phyloP scores from a whole-genome alignment of 257 asterid species.

The Nicotiana paniculata region DNA sequence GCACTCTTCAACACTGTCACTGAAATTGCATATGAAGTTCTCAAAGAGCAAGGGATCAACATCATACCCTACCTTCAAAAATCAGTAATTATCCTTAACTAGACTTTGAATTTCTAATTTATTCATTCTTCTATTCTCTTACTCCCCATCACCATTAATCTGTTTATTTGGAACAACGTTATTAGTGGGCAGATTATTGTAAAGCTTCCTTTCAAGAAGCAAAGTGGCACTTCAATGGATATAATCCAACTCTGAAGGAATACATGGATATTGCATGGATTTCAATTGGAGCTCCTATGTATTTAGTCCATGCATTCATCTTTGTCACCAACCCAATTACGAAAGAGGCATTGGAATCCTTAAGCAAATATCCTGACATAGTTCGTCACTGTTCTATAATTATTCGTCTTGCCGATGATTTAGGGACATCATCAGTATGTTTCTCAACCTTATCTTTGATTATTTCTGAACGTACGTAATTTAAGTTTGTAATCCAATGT shows the following conservation, averaged over 20 bases:
- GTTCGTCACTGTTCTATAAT: slow-evolving; percentile 24
- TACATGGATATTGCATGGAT: slow-evolving; percentile 33
- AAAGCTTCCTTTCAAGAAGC: slow-evolving; percentile 29
- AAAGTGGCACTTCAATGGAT: slow-evolving; percentile 27
- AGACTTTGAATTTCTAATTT: not conserved
- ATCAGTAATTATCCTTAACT: slow-evolving; percentile 10
- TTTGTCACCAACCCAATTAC: slow-evolving; percentile 25
- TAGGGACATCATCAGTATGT: slow-evolving; percentile 39
- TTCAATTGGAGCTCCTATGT: slow-evolving; percentile 27
- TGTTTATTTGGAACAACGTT: slow-evolving; percentile 20
- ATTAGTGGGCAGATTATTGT: slow-evolving; percentile 32
- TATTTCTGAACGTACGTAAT: too few species aligned
- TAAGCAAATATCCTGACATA: slow-evolving; percentile 20
- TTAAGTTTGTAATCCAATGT: too few species aligned
- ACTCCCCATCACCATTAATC: not conserved
- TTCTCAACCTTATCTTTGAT: too few species aligned
- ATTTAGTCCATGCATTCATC: slow-evolving; percentile 18
- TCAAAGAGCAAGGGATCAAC: slow-evolving; percentile 21
- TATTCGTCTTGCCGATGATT: slow-evolving; percentile 38
- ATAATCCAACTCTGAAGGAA: slow-evolving; percentile 28
- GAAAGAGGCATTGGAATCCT: slow-evolving; percentile 15
- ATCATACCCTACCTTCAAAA: slow-evolving; percentile 17
- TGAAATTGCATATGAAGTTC: slow-evolving; percentile 30
- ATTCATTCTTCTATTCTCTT: slow-evolving; percentile 8
- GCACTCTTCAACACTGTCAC: slow-evolving; percentile 22